Conservation (phyloP, 371 early-diverging fungal species). For the Mucor saturninus region DNA sequence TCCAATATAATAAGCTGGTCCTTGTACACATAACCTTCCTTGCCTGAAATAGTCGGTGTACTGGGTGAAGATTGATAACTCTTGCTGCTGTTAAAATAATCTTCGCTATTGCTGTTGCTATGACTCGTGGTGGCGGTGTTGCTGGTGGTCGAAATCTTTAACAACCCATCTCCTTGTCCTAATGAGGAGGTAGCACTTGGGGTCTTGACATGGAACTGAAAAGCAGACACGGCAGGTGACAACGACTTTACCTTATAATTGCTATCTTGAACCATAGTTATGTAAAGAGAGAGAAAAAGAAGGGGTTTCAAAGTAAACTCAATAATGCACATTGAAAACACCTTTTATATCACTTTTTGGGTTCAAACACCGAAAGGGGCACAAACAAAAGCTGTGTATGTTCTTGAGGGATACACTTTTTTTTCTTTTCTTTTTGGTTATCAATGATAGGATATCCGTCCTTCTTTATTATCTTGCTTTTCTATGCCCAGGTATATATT, state of each 20-base stretch:
- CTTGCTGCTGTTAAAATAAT: conserved; percentile 2
- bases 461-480: no score
- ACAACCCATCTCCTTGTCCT: neutral
- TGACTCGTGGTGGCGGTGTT: no score
- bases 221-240: conserved; percentile 45
- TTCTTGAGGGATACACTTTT: neutral
- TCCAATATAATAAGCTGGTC: conserved; percentile 18
- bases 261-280: neutral
- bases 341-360: no score
- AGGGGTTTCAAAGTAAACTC: neutral
- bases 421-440: neutral
- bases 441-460: no score
- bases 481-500: no score
- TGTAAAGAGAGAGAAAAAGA: neutral
- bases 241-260: conserved; percentile 12
- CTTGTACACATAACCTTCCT: conserved; percentile 20
- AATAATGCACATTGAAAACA: conserved; percentile 3
- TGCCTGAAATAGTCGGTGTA: neutral
- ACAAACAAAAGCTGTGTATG: neutral
- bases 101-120: neutral
- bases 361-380: conserved; percentile 12
- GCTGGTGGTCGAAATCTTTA: neutral
- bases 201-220: conserved; percentile 32
- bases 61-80: neutral
- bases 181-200: conserved; percentile 2